Percentiles rank a stretch among this genome's conserved stretches.
Conservation (phyloP, 164 flowering plant species). For the Nymphaea thermarum region DNA sequence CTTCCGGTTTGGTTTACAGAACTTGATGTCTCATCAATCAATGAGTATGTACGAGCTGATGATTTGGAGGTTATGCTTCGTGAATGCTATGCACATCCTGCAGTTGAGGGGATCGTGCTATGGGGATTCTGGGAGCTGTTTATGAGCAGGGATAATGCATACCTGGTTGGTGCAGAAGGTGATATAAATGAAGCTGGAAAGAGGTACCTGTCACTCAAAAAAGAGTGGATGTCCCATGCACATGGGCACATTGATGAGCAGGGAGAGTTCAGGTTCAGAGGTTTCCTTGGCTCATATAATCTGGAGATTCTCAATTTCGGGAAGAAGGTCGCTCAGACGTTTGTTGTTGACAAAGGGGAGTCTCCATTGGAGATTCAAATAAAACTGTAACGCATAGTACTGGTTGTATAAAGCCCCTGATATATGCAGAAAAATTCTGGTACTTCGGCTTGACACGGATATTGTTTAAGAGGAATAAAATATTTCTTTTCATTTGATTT, state of each 20-base stretch:
- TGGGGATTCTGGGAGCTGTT: constrained; percentile 99
- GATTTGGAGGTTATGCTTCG: constrained; percentile 94
- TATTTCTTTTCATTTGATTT: background rate
- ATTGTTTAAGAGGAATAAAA: background rate
- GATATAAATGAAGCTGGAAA: constrained; percentile 72
- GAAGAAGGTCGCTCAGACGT: constrained; percentile 39
- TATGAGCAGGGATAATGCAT: constrained; percentile 71
- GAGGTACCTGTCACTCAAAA: constrained; percentile 44
- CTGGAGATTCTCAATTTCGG: constrained; percentile 23
- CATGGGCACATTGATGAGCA: constrained; percentile 49
- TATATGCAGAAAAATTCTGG: background rate
- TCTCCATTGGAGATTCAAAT: constrained; percentile 43
- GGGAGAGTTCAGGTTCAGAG: constrained; percentile 60
- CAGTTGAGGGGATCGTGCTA: constrained; percentile 78
- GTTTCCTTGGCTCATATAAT: constrained; percentile 63
- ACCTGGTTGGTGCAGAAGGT: constrained; percentile 89
- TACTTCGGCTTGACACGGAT: background rate
- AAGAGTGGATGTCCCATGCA: constrained; percentile 66
- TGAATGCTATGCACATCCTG: constrained; percentile 81
- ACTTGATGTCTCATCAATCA: constrained; percentile 70
- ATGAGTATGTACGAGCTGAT: constrained; percentile 78
- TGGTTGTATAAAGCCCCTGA: background rate
- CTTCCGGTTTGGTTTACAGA: constrained; percentile 97
- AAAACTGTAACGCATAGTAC: constrained; percentile 21
- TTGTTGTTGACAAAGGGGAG: constrained; percentile 62